A percentile compares a stretch with the other conserved stretches of the same genome.
Evolutionary conservation across 768 basidiomycete genomes (phyloP).

Genomic region (Chalciporus piperatus): DNA sequence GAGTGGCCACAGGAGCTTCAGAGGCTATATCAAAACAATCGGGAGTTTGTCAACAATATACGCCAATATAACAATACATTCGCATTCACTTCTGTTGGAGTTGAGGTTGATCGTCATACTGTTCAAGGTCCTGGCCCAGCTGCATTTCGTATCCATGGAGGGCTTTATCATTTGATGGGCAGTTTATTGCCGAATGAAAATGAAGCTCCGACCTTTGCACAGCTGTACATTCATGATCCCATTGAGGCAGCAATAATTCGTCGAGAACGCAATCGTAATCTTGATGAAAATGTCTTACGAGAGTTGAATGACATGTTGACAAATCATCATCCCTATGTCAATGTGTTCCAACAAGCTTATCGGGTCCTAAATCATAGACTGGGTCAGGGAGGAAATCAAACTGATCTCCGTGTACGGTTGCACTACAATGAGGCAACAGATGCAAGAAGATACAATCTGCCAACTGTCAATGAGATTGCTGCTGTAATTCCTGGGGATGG

Average conservation of each 20-base stretch:
- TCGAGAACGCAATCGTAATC: constrained; percentile 20
- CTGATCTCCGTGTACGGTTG: constrained; percentile 9
- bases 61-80: constrained; percentile 39
- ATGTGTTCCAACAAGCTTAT: constrained; percentile 32
- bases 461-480: constrained; percentile 42
- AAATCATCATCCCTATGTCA: constrained; percentile 24
- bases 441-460: constrained; percentile 41
- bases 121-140: constrained; percentile 12
- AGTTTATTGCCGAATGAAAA: constrained; percentile 25
- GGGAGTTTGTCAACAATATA: constrained; percentile 31
- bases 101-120: constrained; percentile 26
- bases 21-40: constrained; percentile 7
- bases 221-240: constrained; percentile 43
- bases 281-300: constrained; percentile 18
- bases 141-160: constrained; percentile 28
- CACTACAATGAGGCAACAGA: constrained; percentile 20
- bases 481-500: constrained; percentile 39
- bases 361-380: constrained; percentile 27
- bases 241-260: constrained; percentile 29
- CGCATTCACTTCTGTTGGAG: constrained; percentile 40
- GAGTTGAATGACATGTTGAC: constrained; percentile 25
- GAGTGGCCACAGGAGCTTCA: constrained; percentile 11
- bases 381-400: constrained; percentile 13
- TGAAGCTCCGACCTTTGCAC: constrained; percentile 31
- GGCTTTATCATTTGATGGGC: constrained; percentile 37